A percentile compares a stretch with the other conserved stretches of the same genome.
Evolutionary conservation across 176 grass and related monocot genomes (phyloP).

Genomic region (Tillandsia fasciculata): DNA sequence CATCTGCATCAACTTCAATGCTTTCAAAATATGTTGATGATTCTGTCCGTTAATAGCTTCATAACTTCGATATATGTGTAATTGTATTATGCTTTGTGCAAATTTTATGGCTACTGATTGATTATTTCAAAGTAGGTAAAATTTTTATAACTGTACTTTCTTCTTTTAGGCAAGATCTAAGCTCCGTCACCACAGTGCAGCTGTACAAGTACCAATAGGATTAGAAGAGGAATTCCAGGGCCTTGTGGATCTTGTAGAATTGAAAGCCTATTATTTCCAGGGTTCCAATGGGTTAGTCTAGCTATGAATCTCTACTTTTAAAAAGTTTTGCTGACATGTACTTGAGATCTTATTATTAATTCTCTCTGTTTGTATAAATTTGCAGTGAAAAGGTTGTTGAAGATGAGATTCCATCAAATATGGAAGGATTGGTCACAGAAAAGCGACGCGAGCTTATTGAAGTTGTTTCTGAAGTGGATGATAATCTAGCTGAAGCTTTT

Average conservation of each 20-base stretch:
- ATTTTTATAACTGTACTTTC: constrained; percentile 16
- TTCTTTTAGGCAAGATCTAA: constrained; percentile 70
- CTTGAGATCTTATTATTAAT: constrained; percentile 22
- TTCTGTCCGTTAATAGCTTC: too few species aligned
- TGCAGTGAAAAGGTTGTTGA: constrained; percentile 65
- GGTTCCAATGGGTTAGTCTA: constrained; percentile 74
- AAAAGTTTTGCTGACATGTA: neutral
- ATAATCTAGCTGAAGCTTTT: constrained; percentile 92
- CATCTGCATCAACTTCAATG: too few species aligned
- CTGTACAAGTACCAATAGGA: constrained; percentile 90
- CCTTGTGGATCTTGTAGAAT: constrained; percentile 86
- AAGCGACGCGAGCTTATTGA: constrained; percentile 92
- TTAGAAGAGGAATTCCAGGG: constrained; percentile 97
- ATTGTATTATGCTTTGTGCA: too few species aligned
- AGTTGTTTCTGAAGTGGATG: constrained; percentile 98
- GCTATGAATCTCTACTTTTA: neutral
- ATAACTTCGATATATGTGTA: too few species aligned
- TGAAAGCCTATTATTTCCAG: constrained; percentile 76
- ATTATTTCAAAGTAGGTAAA: constrained; percentile 21
- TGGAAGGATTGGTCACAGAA: constrained; percentile 58
- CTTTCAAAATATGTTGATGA: too few species aligned
- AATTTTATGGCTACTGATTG: neutral
- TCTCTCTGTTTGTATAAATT: constrained; percentile 12
- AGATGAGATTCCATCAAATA: constrained; percentile 61
- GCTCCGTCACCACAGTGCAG: constrained; percentile 88